phyloP scores from a whole-genome alignment of 2,329 filamentous ascomycete species.

The Sclerotinia sclerotiorum region DNA sequence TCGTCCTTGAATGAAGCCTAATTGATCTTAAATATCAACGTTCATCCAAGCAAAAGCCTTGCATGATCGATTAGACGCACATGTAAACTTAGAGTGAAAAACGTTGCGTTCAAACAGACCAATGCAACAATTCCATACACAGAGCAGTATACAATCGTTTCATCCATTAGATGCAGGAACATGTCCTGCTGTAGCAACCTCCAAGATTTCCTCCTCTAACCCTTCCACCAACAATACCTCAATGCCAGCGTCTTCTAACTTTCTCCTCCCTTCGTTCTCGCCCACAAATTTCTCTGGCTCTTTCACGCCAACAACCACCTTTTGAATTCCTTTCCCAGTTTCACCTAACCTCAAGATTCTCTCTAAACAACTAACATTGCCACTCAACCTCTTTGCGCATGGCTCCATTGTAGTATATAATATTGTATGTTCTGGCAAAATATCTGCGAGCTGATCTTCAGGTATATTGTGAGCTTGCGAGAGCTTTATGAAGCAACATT shows the following conservation, averaged over 20 bases:
- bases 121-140: neutral
- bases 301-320: slow-evolving; percentile 82
- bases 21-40: neutral
- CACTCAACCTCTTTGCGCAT: slow-evolving; percentile 71
- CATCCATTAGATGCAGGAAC: neutral
- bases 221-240: slow-evolving; percentile 71
- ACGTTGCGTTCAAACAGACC: neutral
- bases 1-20: neutral
- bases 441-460: slow-evolving; percentile 55
- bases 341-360: slow-evolving; percentile 62
- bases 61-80: no score
- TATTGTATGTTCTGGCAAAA: slow-evolving; percentile 54
- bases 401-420: slow-evolving; percentile 95
- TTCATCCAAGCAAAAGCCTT: neutral
- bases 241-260: slow-evolving; percentile 71
- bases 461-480: slow-evolving; percentile 48
- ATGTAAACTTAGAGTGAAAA: neutral
- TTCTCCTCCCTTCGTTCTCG: slow-evolving; percentile 71
- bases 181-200: slow-evolving; percentile 82
- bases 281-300: slow-evolving; percentile 91
- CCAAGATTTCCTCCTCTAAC: slow-evolving; percentile 76
- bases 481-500: slow-evolving; percentile 82
- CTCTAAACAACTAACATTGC: slow-evolving; percentile 75
- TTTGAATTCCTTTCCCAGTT: slow-evolving; percentile 53
- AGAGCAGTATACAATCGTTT: neutral